Conservation (phyloP, 805 yeast genomes). For the Candida incommunis region DNA sequence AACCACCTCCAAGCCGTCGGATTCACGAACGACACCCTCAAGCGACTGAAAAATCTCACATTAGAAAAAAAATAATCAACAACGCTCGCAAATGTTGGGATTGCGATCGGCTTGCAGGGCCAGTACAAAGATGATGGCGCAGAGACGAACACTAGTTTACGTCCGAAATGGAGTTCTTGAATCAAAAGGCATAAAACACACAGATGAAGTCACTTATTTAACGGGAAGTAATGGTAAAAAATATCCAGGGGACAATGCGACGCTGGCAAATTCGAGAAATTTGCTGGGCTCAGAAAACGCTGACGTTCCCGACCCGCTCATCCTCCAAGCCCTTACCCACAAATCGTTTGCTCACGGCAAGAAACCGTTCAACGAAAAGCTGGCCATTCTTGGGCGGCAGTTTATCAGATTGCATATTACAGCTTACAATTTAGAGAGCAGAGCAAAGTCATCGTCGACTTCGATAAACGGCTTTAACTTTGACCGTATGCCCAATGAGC, state of each 20-base stretch:
- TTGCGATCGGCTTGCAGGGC: neutral
- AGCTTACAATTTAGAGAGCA: neutral
- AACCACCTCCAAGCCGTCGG: neutral
- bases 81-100: neutral
- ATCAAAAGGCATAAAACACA: slow-evolving; percentile 47
- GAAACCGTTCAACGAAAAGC: slow-evolving; percentile 78
- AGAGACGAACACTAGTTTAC: slow-evolving; percentile 20
- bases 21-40: neutral
- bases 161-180: slow-evolving; percentile 31
- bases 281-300: slow-evolving; percentile 35
- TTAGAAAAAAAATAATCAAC: too few relatives aligned
- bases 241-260: slow-evolving; percentile 39
- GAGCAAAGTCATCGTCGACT: slow-evolving; percentile 7
- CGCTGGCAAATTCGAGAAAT: slow-evolving; percentile 33
- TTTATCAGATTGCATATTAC: slow-evolving; percentile 16
- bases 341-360: slow-evolving; percentile 89
- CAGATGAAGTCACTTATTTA: neutral
- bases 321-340: slow-evolving; percentile 78
- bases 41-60: neutral
- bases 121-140: slow-evolving; percentile 11
- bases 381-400: slow-evolving; percentile 45
- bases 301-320: slow-evolving; percentile 41
- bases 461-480: slow-evolving; percentile 17
- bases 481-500: slow-evolving; percentile 17
- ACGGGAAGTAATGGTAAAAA: slow-evolving; percentile 29